Percentiles rank a stretch among this genome's conserved stretches.
These are phyloP conservation scores for Aspergillus sp. DNA, from an alignment of 2,329 filamentous ascomycete genomes.

Conservation along the genomic window DNA sequence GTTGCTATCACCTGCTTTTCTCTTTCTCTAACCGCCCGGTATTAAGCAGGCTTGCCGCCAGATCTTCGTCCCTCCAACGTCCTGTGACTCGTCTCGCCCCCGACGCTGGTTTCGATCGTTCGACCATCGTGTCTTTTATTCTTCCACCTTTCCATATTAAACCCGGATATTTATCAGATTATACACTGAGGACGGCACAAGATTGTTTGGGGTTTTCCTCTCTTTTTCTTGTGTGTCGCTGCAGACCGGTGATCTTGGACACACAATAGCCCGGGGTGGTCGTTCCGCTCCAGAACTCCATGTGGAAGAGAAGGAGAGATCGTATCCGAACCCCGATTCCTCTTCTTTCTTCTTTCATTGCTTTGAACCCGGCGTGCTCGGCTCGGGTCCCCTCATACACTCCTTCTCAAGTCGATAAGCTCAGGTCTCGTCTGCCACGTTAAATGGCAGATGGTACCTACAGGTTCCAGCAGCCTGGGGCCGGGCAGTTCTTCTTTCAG, in stretches of 20 bases:
- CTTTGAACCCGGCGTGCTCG: conserved; percentile 16
- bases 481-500: conserved; percentile 45
- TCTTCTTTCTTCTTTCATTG: conserved; percentile 23
- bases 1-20: conserved; percentile 1
- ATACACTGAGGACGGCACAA: conserved; percentile 6
- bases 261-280: conserved; percentile 19
- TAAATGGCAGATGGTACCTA: conserved; percentile 52
- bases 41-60: conserved; percentile 9
- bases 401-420: conserved; percentile 24
- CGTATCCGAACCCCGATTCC: conserved; percentile 34
- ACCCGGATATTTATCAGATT: neutral
- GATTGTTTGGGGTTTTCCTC: conserved; percentile 8
- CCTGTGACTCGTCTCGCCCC: conserved; percentile 20
- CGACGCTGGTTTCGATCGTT: conserved; percentile 14
- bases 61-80: conserved; percentile 9
- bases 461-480: conserved; percentile 49
- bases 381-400: conserved; percentile 19
- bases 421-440: conserved; percentile 42
- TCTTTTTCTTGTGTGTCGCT: conserved; percentile 2
- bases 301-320: conserved; percentile 46
- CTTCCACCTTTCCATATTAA: neutral
- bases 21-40: conserved; percentile 8
- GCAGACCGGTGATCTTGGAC: conserved; percentile 11
- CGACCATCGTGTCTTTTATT: conserved; percentile 7
- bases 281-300: conserved; percentile 35